Conservation (phyloP, 2,329 filamentous ascomycete genomes). For the Aspergillus tamarii region DNA sequence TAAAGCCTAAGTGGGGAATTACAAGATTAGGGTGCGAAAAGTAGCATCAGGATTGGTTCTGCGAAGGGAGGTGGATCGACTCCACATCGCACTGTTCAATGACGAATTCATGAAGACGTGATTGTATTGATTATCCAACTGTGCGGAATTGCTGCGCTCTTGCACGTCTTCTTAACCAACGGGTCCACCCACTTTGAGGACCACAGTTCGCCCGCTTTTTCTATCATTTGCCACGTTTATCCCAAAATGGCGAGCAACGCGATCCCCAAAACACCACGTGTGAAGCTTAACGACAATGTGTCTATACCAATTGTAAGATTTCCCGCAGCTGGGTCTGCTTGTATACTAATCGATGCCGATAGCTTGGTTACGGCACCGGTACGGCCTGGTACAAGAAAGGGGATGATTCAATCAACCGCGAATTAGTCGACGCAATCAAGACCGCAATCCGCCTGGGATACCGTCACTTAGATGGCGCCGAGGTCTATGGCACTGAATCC, state of each 20-base stretch:
- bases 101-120: neutral
- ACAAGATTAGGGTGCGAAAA: neutral
- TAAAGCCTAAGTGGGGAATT: neutral
- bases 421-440: slow-evolving; percentile 59
- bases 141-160: neutral
- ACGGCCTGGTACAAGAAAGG: slow-evolving; percentile 66
- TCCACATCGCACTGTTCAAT: neutral
- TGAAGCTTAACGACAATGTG: slow-evolving; percentile 61
- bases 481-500: slow-evolving; percentile 55
- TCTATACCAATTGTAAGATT: slow-evolving; percentile 58
- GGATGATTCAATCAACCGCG: slow-evolving; percentile 54
- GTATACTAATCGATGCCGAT: slow-evolving; percentile 6
- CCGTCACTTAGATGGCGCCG: slow-evolving; percentile 65
- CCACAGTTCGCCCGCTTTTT: neutral
- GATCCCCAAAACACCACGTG: neutral
- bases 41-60: neutral
- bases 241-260: neutral
- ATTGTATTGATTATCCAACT: no score
- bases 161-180: neutral
- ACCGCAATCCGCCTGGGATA: slow-evolving; percentile 63
- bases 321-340: neutral
- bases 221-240: neutral
- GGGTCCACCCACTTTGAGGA: neutral
- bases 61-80: neutral
- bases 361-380: slow-evolving; percentile 66